Evolutionary conservation across 2,329 filamentous ascomycete species (phyloP).

Genomic region (Fusarium poae): DNA sequence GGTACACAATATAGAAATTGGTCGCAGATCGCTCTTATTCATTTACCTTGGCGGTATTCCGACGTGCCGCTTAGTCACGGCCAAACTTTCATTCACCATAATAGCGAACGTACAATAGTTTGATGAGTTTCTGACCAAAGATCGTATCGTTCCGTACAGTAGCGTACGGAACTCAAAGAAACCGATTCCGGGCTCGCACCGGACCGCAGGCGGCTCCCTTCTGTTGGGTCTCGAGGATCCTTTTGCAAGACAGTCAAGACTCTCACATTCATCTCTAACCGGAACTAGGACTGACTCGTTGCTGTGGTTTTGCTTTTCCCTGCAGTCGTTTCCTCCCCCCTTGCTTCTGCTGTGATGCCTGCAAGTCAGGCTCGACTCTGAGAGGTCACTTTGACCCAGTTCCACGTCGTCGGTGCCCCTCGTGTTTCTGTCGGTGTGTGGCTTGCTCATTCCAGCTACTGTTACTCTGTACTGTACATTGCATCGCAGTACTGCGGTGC

Average conservation of each 20-base stretch:
- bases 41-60: slow-evolving; percentile 4
- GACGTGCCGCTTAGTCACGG: slow-evolving; percentile 7
- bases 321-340: slow-evolving; percentile 4
- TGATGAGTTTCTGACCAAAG: background rate
- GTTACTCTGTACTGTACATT: background rate
- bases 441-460: slow-evolving; percentile 25
- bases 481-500: background rate
- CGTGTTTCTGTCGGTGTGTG: slow-evolving; percentile 38
- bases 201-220: slow-evolving; percentile 36
- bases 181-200: slow-evolving; percentile 44
- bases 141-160: slow-evolving; percentile 4
- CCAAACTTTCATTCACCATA: background rate
- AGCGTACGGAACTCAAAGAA: slow-evolving; percentile 37
- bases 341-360: slow-evolving; percentile 5
- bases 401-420: slow-evolving; percentile 51
- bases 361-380: slow-evolving; percentile 17
- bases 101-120: background rate
- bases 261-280: background rate
- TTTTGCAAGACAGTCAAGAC: background rate
- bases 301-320: slow-evolving; percentile 31
- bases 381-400: slow-evolving; percentile 48
- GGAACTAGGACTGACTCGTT: slow-evolving; percentile 43
- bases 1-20: background rate
- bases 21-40: background rate
- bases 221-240: slow-evolving; percentile 3